Conservation (phyloP, 768 basidiomycete genomes). For the Nidularia pulvinata region DNA sequence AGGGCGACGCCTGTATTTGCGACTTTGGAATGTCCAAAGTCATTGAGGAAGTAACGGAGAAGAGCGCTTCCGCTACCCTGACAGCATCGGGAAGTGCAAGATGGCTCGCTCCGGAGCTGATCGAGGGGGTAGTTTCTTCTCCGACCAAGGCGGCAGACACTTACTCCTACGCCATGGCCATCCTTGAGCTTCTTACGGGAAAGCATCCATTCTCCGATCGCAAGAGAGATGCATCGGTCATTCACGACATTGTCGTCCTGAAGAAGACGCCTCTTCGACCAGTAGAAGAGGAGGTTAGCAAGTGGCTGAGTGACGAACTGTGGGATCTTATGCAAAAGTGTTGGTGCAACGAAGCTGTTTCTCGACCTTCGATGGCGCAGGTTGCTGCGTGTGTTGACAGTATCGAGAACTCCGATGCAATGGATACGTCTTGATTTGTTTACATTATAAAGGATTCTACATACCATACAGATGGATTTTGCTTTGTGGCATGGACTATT, state of each 20-base stretch:
- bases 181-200: slow-evolving; percentile 56
- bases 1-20: slow-evolving; percentile 57
- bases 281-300: slow-evolving; percentile 18
- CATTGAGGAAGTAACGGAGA: slow-evolving; percentile 57
- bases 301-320: slow-evolving; percentile 43
- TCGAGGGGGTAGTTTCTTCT: slow-evolving; percentile 34
- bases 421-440: background rate
- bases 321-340: slow-evolving; percentile 47
- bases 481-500: too few relatives aligned
- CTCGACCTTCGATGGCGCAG: slow-evolving; percentile 38
- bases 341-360: slow-evolving; percentile 37
- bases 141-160: slow-evolving; percentile 50
- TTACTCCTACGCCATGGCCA: slow-evolving; percentile 62
- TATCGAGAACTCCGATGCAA: slow-evolving; percentile 3
- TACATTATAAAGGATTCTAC: too few relatives aligned
- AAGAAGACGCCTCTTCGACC: slow-evolving; percentile 43
- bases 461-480: too few relatives aligned
- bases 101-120: slow-evolving; percentile 65
- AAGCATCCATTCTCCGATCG: slow-evolving; percentile 50
- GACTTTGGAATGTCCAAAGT: slow-evolving; percentile 69
- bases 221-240: slow-evolving; percentile 48
- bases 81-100: slow-evolving; percentile 49
- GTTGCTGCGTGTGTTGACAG: slow-evolving; percentile 23
- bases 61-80: slow-evolving; percentile 40
- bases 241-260: slow-evolving; percentile 37